phyloP scores from a whole-genome alignment of 768 basidiomycete genomes.

The Gloeostereum incarnatum region DNA sequence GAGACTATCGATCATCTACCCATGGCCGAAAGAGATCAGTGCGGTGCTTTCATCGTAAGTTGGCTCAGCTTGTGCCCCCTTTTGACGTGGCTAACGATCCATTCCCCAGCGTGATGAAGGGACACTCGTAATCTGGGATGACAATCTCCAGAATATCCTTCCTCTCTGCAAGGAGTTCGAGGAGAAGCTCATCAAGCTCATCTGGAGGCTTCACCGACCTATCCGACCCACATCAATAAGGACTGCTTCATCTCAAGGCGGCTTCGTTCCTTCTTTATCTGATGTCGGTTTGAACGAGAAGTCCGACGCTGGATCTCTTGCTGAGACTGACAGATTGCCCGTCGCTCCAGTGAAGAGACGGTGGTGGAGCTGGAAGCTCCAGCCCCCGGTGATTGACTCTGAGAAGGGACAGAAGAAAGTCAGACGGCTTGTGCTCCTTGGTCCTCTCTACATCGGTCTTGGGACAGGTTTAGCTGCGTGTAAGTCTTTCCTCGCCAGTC shows the following conservation, averaged over 20 bases:
- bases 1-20: conserved; percentile 59
- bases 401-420: conserved; percentile 26
- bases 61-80: background rate
- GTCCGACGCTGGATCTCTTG: no score
- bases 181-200: conserved; percentile 69
- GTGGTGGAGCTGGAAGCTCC: conserved; percentile 40
- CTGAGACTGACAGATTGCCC: background rate
- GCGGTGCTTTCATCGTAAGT: conserved; percentile 64
- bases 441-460: background rate
- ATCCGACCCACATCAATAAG: conserved; percentile 13
- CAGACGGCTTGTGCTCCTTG: background rate
- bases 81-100: conserved; percentile 58
- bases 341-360: conserved; percentile 9
- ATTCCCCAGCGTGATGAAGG: conserved; percentile 3
- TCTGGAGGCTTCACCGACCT: conserved; percentile 50
- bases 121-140: conserved; percentile 65
- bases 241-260: conserved; percentile 3
- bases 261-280: background rate
- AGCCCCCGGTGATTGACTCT: conserved; percentile 20
- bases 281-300: background rate
- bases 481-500: no score
- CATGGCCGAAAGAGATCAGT: conserved; percentile 65
- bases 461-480: no score
- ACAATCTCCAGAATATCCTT: conserved; percentile 49
- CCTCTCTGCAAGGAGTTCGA: conserved; percentile 67